Evolutionary conservation across 495 filamentous ascomycete genomes (phyloP), one percentile per base, ranked within the genome.

Genomic region (Aspergillus sclerotioniger): DNA sequence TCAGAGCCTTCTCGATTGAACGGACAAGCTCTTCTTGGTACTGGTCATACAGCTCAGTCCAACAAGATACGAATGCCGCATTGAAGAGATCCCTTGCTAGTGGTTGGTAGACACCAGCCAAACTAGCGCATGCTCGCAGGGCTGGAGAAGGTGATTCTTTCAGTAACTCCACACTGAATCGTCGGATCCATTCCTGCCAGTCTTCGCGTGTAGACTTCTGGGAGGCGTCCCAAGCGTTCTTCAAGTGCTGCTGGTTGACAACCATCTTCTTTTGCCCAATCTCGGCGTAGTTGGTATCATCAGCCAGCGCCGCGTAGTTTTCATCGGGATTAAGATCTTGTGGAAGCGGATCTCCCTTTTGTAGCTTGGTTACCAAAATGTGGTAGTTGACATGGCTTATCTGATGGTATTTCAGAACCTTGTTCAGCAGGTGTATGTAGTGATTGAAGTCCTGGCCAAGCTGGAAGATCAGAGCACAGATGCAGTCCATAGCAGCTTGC

Each of bases 151-250:
- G 95, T 2, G 92, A 96, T 69, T 99, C 95, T 56, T 91, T 92
- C 39, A 99, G 80, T 19, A 99, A 81, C 62, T 96, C 96, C 17
- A 96, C 90, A 64, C 92, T 96, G 70, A 98, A 96, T 20, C 96
- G 83, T 51, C 95, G 83, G 70, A 97, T 96, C 94, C 94, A 99
- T 71, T 99, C 94, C 60, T 95, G 90, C 94, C 94, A 99, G 71
- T 99, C 94, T 68, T 99, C 94, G 49, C 90, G 86, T 2, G 94
- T 99, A 16, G 94, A 96, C 68, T 96, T 94, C 54, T 94, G 90
- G 35, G 85, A 90, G 3, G 95, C 91, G 62, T 98, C 95, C 94
- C 95, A 99, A 1, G 95, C 94, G 59, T 90, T 90, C 70, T 96
- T 96, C 9, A 99, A 80, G 77, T 99, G 94, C 64, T 97, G 90